Conservation (phyloP, 768 basidiomycete species). For the Kwoniella europaea region DNA sequence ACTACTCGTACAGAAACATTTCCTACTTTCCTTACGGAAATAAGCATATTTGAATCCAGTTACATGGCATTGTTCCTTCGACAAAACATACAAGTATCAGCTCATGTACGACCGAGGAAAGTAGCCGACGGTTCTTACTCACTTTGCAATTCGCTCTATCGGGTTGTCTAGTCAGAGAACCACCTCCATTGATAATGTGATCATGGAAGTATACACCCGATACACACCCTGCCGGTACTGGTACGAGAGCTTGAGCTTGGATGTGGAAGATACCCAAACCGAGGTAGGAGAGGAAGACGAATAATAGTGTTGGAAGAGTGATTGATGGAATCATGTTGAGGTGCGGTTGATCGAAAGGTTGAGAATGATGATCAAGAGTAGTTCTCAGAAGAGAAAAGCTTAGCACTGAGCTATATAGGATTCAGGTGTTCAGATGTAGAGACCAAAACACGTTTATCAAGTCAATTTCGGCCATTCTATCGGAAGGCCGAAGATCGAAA, state of each 20-base stretch:
- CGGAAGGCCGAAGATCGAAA: neutral
- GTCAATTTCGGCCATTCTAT: neutral
- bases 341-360: neutral
- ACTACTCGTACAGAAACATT: conserved; percentile 16
- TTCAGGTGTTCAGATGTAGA: neutral
- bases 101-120: neutral
- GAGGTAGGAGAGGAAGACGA: neutral
- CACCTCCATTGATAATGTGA: conserved; percentile 3
- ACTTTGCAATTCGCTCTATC: conserved; percentile 16
- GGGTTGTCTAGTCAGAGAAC: conserved; percentile 1
- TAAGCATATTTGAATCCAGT: conserved; percentile 21
- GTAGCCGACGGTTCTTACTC: neutral
- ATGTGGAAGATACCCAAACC: neutral
- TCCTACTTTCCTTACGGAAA: conserved; percentile 6
- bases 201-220: conserved; percentile 16
- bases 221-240: conserved; percentile 10
- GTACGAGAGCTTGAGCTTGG: neutral
- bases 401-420: neutral
- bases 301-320: neutral
- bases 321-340: neutral
- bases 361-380: neutral
- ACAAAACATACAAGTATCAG: too few relatives aligned
- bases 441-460: neutral
- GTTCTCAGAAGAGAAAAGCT: neutral
- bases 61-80: conserved; percentile 17